Evolutionary conservation across 306 rosid genomes (phyloP), one percentile per base, ranked within the genome.

Genomic region (Coriaria nepalensis): DNA sequence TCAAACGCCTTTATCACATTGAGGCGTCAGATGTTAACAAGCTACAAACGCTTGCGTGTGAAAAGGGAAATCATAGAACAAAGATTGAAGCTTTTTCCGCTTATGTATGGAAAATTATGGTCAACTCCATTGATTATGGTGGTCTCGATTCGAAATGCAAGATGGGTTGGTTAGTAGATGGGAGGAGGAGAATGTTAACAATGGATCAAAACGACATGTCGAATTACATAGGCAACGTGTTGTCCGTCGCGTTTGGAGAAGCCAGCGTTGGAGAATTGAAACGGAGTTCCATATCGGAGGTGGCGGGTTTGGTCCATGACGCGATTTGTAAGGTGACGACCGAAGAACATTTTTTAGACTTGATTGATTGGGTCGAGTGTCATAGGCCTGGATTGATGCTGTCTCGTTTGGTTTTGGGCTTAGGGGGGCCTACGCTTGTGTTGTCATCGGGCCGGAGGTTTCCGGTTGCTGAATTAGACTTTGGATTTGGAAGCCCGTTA

Each of bases 121-220:
- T 62, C 10, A 49, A 41, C 0, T 65, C 80, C 42, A 47, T 77
- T 42, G 83, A 68, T 45, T 42, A 67, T 50, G 67, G 39, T 20
- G 29, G 2, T 20, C 29, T 20, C 20, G 49, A 62, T 56, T 40
- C 68, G 10, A 73, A 4, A 11, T 78, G 86, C 68, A 88, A 66
- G 73, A 83, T 83, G 95, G 97, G 95, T 34, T 78, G 97, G 97
- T 53, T 83, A 13, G 77, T 88, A 4, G 95, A 88, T 35, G 95
- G 93, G 37, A 62, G 90, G 15, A 49, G 57, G 5, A 73, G 81
- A 61, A 38, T 88, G 56, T 50, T 49, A 20, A 1, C 29, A 0
- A 57, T 13, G 6, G 40, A 15, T 2, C 9, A 56, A 20, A 68
- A 60, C 40, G 46, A 65, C 8, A 69, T 83, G 94, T 74, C 81